Evolutionary conservation across 2,329 filamentous ascomycete genomes (phyloP).

Genomic region (Lachnellula willkommii): DNA sequence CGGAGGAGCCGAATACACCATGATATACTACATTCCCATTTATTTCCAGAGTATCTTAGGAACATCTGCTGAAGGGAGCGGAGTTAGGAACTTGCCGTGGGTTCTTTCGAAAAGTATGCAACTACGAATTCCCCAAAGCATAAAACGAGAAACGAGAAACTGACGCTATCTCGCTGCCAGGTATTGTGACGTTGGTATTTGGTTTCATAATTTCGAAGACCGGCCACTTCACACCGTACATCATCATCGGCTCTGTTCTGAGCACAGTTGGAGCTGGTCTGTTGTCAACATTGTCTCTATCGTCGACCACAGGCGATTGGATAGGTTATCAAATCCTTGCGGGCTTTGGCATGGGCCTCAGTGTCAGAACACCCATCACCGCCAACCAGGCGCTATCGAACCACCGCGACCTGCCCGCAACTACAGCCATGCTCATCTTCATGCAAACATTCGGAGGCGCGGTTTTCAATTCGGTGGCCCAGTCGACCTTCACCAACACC

Average conservation of each 20-base stretch:
- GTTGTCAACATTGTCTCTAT: constrained; percentile 27
- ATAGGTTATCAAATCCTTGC: constrained; percentile 20
- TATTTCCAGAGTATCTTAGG: constrained; percentile 29
- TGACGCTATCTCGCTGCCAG: constrained; percentile 33
- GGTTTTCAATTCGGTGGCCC: not conserved
- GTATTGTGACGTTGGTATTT: too few relatives aligned
- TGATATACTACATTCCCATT: not conserved
- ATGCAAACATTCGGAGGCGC: not conserved
- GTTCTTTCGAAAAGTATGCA: not conserved
- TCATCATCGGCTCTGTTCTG: constrained; percentile 26
- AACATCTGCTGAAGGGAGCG: constrained; percentile 29
- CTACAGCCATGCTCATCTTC: not conserved
- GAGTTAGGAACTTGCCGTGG: constrained; percentile 21
- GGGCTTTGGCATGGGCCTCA: constrained; percentile 10
- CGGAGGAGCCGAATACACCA: not conserved
- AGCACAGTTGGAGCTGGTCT: constrained; percentile 30
- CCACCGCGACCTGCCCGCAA: not conserved
- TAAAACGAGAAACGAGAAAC: too few relatives aligned
- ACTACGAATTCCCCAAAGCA: too few relatives aligned
- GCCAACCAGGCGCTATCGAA: constrained; percentile 31
- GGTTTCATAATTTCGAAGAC: constrained; percentile 29
- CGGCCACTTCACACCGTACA: constrained; percentile 8
- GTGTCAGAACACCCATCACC: constrained; percentile 38
- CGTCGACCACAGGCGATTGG: constrained; percentile 10
- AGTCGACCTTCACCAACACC: not conserved